phyloP scores from a whole-genome alignment of 768 basidiomycete species.

The Suillus cothurnatus region DNA sequence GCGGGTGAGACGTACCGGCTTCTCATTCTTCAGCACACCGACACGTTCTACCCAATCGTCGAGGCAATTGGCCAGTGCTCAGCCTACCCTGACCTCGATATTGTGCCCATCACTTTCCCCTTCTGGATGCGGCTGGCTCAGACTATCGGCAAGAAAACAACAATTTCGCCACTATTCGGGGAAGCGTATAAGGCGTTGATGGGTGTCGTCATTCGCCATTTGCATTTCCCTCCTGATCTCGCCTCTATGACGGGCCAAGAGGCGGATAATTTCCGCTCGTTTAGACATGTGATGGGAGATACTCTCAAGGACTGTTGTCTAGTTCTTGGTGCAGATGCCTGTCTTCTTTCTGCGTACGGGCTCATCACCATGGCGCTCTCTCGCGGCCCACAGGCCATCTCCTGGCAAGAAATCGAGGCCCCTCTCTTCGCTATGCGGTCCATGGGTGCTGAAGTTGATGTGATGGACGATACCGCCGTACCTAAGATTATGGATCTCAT shows the following conservation, averaged over 20 bases:
- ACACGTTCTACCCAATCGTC: slow-evolving; percentile 93
- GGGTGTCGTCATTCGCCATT: slow-evolving; percentile 82
- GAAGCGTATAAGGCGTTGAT: slow-evolving; percentile 86
- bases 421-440: slow-evolving; percentile 97
- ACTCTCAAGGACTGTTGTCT: slow-evolving; percentile 98
- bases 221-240: slow-evolving; percentile 86
- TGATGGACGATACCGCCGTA: slow-evolving; percentile 79
- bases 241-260: slow-evolving; percentile 74
- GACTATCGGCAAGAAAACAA: slow-evolving; percentile 74
- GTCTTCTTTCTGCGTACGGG: slow-evolving; percentile 79
- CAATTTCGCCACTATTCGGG: slow-evolving; percentile 73
- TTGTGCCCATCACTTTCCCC: slow-evolving; percentile 95
- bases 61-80: slow-evolving; percentile 94
- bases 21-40: slow-evolving; percentile 85
- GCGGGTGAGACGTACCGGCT: slow-evolving; percentile 95
- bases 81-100: slow-evolving; percentile 90
- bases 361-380: slow-evolving; percentile 76
- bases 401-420: slow-evolving; percentile 98
- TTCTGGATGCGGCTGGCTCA: slow-evolving; percentile 99
- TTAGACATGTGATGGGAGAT: slow-evolving; percentile 98
- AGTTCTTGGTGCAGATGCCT: slow-evolving; percentile 85
- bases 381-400: slow-evolving; percentile 52
- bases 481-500: slow-evolving; percentile 96
- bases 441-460: slow-evolving; percentile 94
- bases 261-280: slow-evolving; percentile 89